These are phyloP conservation scores for Fusarium pilosicola DNA, from an alignment of 2,329 filamentous ascomycete genomes.

Conservation along the genomic window DNA sequence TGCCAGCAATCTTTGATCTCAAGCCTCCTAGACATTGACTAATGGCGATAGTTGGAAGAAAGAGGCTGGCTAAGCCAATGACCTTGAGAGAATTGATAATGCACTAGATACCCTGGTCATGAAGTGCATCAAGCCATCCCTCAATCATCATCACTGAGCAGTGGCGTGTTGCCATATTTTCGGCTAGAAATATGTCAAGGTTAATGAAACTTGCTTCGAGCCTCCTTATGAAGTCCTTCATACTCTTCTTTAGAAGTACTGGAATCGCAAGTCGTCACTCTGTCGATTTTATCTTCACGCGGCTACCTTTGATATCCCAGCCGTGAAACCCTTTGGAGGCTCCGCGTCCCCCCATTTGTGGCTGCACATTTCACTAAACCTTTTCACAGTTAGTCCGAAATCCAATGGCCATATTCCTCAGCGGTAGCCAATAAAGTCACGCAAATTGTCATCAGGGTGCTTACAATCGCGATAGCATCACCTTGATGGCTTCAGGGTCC, in stretches of 20 bases:
- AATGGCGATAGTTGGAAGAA: neutral
- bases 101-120: neutral
- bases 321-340: neutral
- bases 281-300: too few relatives aligned
- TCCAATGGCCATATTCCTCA: neutral
- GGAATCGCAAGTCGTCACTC: neutral
- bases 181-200: neutral
- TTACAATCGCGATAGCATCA: conserved; percentile 7
- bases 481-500: conserved; percentile 30
- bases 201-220: neutral
- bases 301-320: neutral
- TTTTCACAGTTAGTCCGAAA: neutral
- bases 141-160: neutral
- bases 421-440: conserved; percentile 11
- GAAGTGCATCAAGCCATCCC: neutral
- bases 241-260: neutral
- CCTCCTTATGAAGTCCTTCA: fast-evolving
- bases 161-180: neutral
- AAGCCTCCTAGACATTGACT: neutral
- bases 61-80: neutral
- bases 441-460: conserved; percentile 28
- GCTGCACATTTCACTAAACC: neutral
- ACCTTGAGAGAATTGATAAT: conserved; percentile 1
- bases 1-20: too few relatives aligned
- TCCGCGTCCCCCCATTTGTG: conserved; percentile 7